Evolutionary conservation across 192 early-diverging fungal genomes (phyloP), one percentile per base, ranked within the genome.

Genomic region (Spinellus fusiger): DNA sequence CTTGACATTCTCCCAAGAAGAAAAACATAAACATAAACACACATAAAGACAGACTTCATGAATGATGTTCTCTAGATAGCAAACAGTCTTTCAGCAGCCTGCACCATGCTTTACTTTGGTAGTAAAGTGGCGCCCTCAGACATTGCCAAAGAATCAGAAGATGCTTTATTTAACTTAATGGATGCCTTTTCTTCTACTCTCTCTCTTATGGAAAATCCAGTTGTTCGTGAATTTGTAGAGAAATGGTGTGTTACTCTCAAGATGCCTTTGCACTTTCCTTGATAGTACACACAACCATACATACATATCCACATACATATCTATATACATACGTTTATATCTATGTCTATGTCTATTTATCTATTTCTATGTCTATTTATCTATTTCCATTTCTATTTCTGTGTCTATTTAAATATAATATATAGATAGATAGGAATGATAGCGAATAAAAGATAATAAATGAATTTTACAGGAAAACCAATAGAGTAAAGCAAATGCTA

Each of bases 91-190:
- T 46, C 35, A 18, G 55, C 37, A 1, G 55, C 55, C 1, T 57
- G 55, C 13, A 57, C 55, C 1, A 23, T 57, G 13, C 40, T 57
- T 23, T 57, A 57, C 28, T 57, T 57, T 57, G 55, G 55, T 9
- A 57, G 37, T 16, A 57, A 57, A 26, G 37, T 57, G 20, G 16
- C 38, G 12, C 5, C 18, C 20, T 16, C 18, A 27, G 27, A 12
- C 5, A 44, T 28, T 5, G 31, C 28, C 12, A 29, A 33, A 33
- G 15, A 57, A 27, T 57, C 55, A 23, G 38, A 46, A 20, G 55
- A 40, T 28, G 55, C 55, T 28, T 26, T 58, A 3, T 47, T 31
- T 4, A 48, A 37, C 29, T 15, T 58, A 5, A 26, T 31, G 3
- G n/a, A 44, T 58, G 2, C 40, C 16, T 58, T 58, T 47, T 12